Evolutionary conservation across 768 basidiomycete species (phyloP).

Genomic region (Macrolepiota fuliginosa): DNA sequence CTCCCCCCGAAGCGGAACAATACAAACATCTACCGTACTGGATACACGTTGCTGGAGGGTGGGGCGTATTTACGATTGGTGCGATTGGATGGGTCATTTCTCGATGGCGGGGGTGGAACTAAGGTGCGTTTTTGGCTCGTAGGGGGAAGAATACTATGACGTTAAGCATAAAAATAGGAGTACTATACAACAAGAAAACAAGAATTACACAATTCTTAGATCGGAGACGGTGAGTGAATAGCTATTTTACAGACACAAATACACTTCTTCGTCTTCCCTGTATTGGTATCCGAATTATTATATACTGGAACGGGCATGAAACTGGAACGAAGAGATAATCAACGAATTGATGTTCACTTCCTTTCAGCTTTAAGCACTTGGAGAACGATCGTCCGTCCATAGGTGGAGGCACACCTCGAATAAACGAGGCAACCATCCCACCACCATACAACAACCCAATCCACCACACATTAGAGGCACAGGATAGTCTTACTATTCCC

Average conservation of each 20-base stretch:
- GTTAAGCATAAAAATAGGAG: neutral
- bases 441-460: neutral
- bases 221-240: neutral
- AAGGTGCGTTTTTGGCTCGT: neutral
- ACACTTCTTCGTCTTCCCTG: neutral
- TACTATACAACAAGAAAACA: neutral
- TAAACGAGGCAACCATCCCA: neutral
- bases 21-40: slow-evolving; percentile 53
- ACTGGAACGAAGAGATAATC: neutral
- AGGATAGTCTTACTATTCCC: too few relatives aligned
- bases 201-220: neutral
- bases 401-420: neutral
- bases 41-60: slow-evolving; percentile 28
- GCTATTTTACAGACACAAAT: neutral
- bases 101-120: neutral
- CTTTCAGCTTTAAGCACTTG: neutral
- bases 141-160: neutral
- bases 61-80: slow-evolving; percentile 29
- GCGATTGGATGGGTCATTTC: slow-evolving; percentile 22
- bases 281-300: too few relatives aligned
- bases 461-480: too few relatives aligned
- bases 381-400: neutral
- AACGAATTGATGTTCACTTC: neutral
- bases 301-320: neutral
- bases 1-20: slow-evolving; percentile 35